Evolutionary conservation across 768 basidiomycete species (phyloP), one percentile per base, ranked within the genome.

Genomic region (Asterophora parasitica): DNA sequence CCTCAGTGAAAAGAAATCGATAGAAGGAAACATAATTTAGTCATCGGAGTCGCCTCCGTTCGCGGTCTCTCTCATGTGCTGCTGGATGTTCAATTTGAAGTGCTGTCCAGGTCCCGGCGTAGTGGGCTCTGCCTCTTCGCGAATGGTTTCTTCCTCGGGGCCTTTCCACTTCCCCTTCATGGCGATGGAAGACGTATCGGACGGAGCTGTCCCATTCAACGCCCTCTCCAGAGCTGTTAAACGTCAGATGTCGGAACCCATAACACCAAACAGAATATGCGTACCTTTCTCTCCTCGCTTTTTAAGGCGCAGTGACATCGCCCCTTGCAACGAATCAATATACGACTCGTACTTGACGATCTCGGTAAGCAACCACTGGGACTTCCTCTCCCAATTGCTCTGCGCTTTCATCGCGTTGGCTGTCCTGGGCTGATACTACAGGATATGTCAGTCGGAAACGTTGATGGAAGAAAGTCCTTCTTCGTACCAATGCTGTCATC

Each of bases 321-420:
- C 94, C 4, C 73, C 68, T 61, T 85, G 81, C 26, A 99, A 75
- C 5, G 92, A 89, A 54, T 95, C 92, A 46, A 95, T 85, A 64
- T 99, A 99, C 12, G 88, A 88, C 44, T 91, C 84, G 65, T 97
- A 98, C 65, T 98, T 98, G 61, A 92, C 89, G 34, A 92, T 89
- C 69, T 99, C 95, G 7, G 87, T 81, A 44, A 93, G 75, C 39
- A 98, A 70, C 63, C 90, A 90, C 59, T 90, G 84, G 2, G 89
- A 92, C 62, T 88, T 94, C 62, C 82, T 86, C 68, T 90, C 88
- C 92, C 93, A 98, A 61, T 99, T 99, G 51, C 78, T 77, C 56
- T 81, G 75, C 0, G 96, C 85, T 66, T 85, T 97, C 55, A 73
- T 58, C 0, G 78, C 76, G 61, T 88, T 92, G 17, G 81, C 61